Percentiles rank a stretch among this genome's conserved stretches.
phyloP scores from a whole-genome alignment of 768 basidiomycete genomes.

The Podaxis sp. region DNA sequence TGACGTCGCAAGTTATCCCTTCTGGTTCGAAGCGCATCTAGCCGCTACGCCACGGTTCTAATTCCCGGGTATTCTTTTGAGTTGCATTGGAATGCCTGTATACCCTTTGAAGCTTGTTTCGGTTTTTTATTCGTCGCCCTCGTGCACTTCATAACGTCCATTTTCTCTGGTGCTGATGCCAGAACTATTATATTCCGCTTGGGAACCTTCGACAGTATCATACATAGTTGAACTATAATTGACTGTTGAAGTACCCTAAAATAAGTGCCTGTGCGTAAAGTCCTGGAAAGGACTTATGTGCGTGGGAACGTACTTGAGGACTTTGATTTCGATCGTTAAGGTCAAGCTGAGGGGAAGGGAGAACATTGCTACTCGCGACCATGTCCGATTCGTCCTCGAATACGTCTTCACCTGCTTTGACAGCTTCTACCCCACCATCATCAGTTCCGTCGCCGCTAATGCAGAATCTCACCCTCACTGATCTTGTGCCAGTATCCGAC shows the following conservation, averaged over 20 bases:
- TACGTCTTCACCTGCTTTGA: slow-evolving; percentile 37
- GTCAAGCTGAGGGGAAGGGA: neutral
- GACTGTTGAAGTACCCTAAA: neutral
- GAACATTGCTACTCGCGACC: neutral
- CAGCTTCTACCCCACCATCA: slow-evolving; percentile 50
- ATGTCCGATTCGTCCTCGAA: slow-evolving; percentile 23
- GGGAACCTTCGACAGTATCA: neutral
- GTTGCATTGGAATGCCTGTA: neutral
- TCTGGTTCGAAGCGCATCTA: neutral
- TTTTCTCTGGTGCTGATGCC: neutral
- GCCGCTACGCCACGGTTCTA: neutral
- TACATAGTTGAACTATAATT: slow-evolving; percentile 12
- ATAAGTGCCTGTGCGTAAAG: neutral
- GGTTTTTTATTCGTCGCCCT: neutral
- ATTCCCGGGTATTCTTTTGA: neutral
- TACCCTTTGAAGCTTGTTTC: neutral
- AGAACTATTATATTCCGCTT: neutral
- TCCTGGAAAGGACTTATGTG: neutral
- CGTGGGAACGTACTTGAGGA: slow-evolving; percentile 9
- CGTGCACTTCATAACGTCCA: neutral
- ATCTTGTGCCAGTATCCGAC: slow-evolving; percentile 52
- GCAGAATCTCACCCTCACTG: slow-evolving; percentile 45
- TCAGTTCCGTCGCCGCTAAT: slow-evolving; percentile 61
- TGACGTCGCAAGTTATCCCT: neutral
- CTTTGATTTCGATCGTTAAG: neutral